Conservation (phyloP, 306 rosid genomes). For the Begonia peltatifolia region DNA sequence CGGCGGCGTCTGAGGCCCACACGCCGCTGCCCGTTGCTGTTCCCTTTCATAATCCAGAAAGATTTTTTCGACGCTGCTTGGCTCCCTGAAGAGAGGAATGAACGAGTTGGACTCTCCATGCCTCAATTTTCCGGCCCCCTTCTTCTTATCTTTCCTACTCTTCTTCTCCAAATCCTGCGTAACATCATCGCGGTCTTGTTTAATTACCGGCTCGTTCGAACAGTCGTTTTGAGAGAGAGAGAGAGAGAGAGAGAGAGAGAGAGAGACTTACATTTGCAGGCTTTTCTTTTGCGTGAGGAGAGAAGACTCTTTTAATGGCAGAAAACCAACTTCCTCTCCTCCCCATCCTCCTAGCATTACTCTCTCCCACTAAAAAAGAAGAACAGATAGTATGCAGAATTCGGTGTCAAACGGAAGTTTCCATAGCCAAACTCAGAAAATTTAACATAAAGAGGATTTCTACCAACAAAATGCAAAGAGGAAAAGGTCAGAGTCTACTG, state of each 20-base stretch:
- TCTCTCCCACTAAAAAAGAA: slow-evolving; percentile 31
- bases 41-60: slow-evolving; percentile 90
- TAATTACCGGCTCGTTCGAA: no score
- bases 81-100: slow-evolving; percentile 85
- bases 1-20: slow-evolving; percentile 48
- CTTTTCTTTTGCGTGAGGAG: slow-evolving; percentile 74
- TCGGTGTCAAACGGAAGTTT: no score
- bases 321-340: slow-evolving; percentile 94
- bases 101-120: slow-evolving; percentile 78
- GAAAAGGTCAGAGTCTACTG: no score
- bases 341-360: slow-evolving; percentile 92
- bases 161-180: slow-evolving; percentile 64
- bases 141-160: slow-evolving; percentile 62
- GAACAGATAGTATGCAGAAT: no score
- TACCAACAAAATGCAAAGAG: no score
- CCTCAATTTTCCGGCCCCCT: slow-evolving; percentile 50
- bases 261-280: slow-evolving; percentile 23
- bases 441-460: no score
- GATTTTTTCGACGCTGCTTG: slow-evolving; percentile 93
- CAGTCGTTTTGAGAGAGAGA: neutral
- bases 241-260: neutral
- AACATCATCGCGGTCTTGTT: no score
- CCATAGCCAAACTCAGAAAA: no score
- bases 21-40: slow-evolving; percentile 52
- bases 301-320: slow-evolving; percentile 75